Evolutionary conservation across 1,284 basidiomycete genomes (phyloP), one percentile per base, ranked within the genome.

Genomic region (Pseudozyma tsukubaensis): DNA sequence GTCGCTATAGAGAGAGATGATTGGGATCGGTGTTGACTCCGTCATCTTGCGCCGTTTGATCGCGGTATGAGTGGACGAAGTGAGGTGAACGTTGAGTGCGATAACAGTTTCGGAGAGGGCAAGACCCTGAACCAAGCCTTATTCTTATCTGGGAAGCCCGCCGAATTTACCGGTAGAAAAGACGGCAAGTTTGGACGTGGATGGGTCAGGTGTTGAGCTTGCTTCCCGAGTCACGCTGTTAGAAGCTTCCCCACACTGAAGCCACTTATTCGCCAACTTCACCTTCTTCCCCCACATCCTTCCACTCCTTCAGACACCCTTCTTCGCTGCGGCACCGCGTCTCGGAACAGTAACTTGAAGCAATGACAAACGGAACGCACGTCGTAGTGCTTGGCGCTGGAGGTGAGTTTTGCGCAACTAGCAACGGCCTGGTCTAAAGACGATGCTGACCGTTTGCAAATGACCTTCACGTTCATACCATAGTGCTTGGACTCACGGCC

Each of bases 401-500:
- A 34, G 75, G 77, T 79, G 49, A 49, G 75, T 29, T 29, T 29
- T 29, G 24, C 24, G 24, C 24, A 29, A 29, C 24, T 29, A 29
- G 24, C 24, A 29, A 29, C 24, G 24, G 6, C 6, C 6, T 29
- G 24, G 24, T 29, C 24, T 29, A 14, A 21, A n/a, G 24, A 18
- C 19, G 18, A 10, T 10, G 21, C n/a, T 19, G 19, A 19, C 39
- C 19, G 9, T 24, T 8, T 12, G 6, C 19, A 18, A 19, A 14
- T 13, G 14, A 11, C 29, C 24, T n/a, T 5, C 10, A 35, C 29
- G 13, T 0, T 18, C 13, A 8, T 4, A 11, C 10, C 21, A 19
- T 50, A 87, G 87, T 88, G 1, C 80, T 87, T 42, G 87, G 87
- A 12, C 82, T 88, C 12, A 85, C 85, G 0, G 80, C 83, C 35